Evolutionary conservation across 768 basidiomycete species (phyloP).

Genomic region (Bullera alba): DNA sequence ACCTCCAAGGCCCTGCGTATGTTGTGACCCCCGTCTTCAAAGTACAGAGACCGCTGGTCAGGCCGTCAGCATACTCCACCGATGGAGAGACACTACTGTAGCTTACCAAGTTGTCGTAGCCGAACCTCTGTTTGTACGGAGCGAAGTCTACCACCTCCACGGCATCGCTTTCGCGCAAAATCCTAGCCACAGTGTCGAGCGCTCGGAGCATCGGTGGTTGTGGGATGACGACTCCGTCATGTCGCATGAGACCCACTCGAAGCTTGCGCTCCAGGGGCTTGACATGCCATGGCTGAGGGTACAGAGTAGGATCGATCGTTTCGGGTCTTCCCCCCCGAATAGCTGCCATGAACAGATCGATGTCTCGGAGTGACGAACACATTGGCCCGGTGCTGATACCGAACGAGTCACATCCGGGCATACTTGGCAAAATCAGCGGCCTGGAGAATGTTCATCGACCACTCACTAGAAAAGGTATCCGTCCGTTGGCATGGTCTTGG

Average conservation of each 20-base stretch:
- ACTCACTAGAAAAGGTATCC: slow-evolving; percentile 13
- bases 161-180: not conserved
- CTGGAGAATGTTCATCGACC: not conserved
- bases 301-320: slow-evolving; percentile 6
- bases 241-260: slow-evolving; percentile 22
- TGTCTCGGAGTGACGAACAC: slow-evolving; percentile 10
- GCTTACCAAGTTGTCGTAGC: slow-evolving; percentile 17
- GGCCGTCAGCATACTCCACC: not conserved
- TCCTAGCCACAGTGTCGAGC: slow-evolving; percentile 47
- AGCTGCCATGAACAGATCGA: slow-evolving; percentile 13
- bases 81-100: not conserved
- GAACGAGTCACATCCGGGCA: slow-evolving; percentile 6
- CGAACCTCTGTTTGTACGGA: slow-evolving; percentile 1
- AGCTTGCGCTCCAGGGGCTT: not conserved
- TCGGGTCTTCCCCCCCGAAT: slow-evolving; percentile 10
- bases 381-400: slow-evolving; percentile 17
- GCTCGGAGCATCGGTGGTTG: slow-evolving; percentile 22
- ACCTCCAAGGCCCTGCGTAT: not conserved
- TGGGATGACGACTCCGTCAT: slow-evolving; percentile 34
- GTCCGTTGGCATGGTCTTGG: too few relatives aligned
- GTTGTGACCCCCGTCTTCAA: slow-evolving; percentile 15
- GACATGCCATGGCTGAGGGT: not conserved
- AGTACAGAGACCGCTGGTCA: slow-evolving; percentile 13
- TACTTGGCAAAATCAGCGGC: not conserved
- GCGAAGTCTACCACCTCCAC: not conserved